Base-by-base conservation (phyloP, 2,329 filamentous ascomycete genomes). In the Leptosphaerulina australis region DNA sequence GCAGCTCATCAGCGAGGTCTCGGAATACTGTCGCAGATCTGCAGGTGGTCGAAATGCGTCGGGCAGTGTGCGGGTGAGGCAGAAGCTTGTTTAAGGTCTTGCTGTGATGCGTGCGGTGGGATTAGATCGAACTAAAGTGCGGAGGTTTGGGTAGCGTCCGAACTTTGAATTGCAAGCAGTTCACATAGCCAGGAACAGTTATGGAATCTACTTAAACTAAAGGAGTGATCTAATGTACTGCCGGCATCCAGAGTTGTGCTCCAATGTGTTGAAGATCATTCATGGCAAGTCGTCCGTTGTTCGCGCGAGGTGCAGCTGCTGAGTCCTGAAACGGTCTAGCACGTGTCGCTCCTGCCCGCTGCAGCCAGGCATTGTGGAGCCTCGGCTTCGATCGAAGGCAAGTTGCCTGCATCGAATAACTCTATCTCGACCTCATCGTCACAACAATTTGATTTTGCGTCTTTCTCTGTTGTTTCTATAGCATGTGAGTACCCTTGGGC, bases 11-110 rank as follows among this genome's bases (percentile, higher is more conserved):
- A 40, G 48, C 63, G 59, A 63, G 56, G 55, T 28, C 47, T 43
- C 45, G 52, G 52, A 28, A 55, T 43, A 30, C 39, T 62, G 67
- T 69, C 66, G 67, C 67, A 69, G 66, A 58, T 46, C 60, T 52
- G 46, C 47, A 55, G 56, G 49, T 55, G 40, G 50, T 49, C 55
- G 60, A 61, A 62, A 66, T 40, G 62, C 51, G 47, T 34, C 40
- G 57, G 58, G 30, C 41, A 36, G 36, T 17, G 15, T 11, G 41
- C 48, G 41, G 48, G 48, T 43, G 48, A 51, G 58, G 60, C 57
- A 62, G 58, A 57, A 58, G 57, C 56, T 55, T 58, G 60, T 64
- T 56, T 59, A 53, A 53, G 20, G 44, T 54, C 46, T 14, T 51
- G 50, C 47, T 26, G 38, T 33, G 43, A 38, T 52, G 55, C 52